Evolutionary conservation across 2,329 filamentous ascomycete genomes (phyloP).

Genomic region (Penicillium fuscoglaucum): DNA sequence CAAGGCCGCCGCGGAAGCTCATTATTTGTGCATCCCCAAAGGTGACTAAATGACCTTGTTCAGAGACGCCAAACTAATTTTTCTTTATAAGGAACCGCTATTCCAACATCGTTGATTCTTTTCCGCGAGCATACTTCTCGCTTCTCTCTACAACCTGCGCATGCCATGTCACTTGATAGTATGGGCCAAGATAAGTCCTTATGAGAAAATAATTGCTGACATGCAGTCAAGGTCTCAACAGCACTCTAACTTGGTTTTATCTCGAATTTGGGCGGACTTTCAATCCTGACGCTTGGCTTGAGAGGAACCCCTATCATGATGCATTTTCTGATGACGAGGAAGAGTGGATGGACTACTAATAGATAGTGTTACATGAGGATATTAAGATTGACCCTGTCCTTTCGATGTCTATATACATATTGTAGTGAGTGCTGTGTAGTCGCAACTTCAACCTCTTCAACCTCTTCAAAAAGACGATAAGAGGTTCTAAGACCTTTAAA

Average conservation of each 20-base stretch:
- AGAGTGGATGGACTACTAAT: not conserved
- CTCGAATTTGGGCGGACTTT: not conserved
- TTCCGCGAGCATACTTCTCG: not conserved
- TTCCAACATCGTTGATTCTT: not conserved
- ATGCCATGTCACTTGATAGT: not conserved
- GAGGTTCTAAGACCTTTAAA: no score
- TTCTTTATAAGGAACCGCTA: not conserved
- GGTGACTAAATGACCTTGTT: not conserved
- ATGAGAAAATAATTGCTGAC: not conserved
- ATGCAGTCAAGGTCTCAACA: not conserved
- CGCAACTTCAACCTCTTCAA: not conserved
- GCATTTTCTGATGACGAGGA: not conserved
- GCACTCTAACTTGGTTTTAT: not conserved
- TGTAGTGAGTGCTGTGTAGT: not conserved
- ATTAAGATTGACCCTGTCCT: not conserved
- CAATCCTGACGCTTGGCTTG: slow-evolving; percentile 1
- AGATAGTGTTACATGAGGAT: not conserved
- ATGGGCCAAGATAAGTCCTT: not conserved
- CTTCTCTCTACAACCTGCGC: not conserved
- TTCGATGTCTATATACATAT: not conserved
- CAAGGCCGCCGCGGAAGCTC: not conserved
- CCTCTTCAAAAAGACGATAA: not conserved
- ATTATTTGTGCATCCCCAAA: not conserved
- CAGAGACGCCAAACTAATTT: not conserved
- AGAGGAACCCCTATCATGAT: not conserved